Base-by-base conservation (phyloP, 768 basidiomycete genomes). In the Chalciporus chontae region DNA sequence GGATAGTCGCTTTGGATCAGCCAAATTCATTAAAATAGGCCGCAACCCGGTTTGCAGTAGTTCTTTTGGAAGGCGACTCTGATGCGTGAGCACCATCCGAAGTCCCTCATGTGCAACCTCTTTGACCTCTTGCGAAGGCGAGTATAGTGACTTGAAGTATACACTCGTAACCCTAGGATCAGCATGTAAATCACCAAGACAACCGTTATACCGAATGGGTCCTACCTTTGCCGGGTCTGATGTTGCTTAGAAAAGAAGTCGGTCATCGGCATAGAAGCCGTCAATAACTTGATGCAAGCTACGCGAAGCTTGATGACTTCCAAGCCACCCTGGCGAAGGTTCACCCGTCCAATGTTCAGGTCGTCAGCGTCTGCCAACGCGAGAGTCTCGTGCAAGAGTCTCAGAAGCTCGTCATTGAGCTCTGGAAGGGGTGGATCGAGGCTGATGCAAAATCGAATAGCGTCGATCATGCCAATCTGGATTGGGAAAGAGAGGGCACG, bases 111-210 rank as follows among this genome's bases (percentile, higher is more conserved):
- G 93, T 0, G 96, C 93, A 8, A 94, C 94, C 56, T 94, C 86
- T 65, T 97, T 97, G 55, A 99, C 88, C 60, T 96, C 93, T 10
- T 83, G 76, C 13, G 87, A 88, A 17, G 85, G 79, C 7, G 94
- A 94, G 69, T 99, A 99, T 27, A 99, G 79, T 10, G 94, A 94
- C 71, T 99, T 98, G 79, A 99, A 99, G 71, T 97, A 98, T 18
- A 97, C 90, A 31, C 89, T 78, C 15, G 94, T 94, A 10, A 97
- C 92, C 59, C 94, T 95, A 56, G 19, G 56, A 7, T 48, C 6
- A 27, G 52, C 29, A 50, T 42, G 10, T 52, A 32, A n/a, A 27
- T 52, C 11, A 56, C 19, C 19, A 49, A 48, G 24, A 17, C 17
- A 17, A 23, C 34, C 14, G 13, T 17, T 23, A 32, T 23, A 15